Percentiles rank a stretch among this genome's conserved stretches.
Evolutionary conservation across 805 yeast species (phyloP).

Genomic region (Myxozyma lipomycoides): DNA sequence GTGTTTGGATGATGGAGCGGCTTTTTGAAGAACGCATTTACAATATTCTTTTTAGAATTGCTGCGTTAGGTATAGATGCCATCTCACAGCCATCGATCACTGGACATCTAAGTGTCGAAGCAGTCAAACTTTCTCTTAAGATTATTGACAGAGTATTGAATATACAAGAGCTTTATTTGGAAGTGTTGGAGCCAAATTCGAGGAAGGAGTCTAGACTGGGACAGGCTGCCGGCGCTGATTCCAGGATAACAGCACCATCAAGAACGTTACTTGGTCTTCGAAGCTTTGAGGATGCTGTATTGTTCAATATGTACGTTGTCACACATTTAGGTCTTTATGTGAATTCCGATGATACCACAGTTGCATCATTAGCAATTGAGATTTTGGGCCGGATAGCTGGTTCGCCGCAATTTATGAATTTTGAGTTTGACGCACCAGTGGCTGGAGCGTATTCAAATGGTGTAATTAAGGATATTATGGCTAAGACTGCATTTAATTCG

Average conservation of each 20-base stretch:
- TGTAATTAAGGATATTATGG: constrained; percentile 12
- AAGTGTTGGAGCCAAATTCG: constrained; percentile 47
- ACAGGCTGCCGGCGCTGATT: constrained; percentile 2
- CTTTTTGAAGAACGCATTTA: constrained; percentile 59
- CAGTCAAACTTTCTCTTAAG: constrained; percentile 43
- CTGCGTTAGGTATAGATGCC: constrained; percentile 58
- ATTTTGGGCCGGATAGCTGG: constrained; percentile 51
- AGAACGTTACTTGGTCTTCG: constrained; percentile 44
- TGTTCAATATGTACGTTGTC: constrained; percentile 65
- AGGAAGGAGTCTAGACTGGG: constrained; percentile 1
- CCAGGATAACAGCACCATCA: constrained; percentile 44
- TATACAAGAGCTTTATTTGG: constrained; percentile 57
- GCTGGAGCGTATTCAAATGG: constrained; percentile 23
- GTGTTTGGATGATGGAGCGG: constrained; percentile 58
- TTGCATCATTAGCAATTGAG: constrained; percentile 48
- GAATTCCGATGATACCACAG: constrained; percentile 48
- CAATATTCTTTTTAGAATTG: constrained; percentile 52
- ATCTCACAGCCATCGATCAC: constrained; percentile 39
- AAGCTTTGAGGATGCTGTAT: constrained; percentile 66
- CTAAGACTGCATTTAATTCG: constrained; percentile 8
- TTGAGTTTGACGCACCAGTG: constrained; percentile 21
- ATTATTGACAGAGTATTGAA: constrained; percentile 47
- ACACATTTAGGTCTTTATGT: constrained; percentile 73
- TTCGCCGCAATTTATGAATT: constrained; percentile 44
- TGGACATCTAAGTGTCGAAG: constrained; percentile 14